Evolutionary conservation across 129 eudicot genomes (phyloP), one percentile per base, ranked within the genome.

Genomic region (Pulicaria dysenterica): DNA sequence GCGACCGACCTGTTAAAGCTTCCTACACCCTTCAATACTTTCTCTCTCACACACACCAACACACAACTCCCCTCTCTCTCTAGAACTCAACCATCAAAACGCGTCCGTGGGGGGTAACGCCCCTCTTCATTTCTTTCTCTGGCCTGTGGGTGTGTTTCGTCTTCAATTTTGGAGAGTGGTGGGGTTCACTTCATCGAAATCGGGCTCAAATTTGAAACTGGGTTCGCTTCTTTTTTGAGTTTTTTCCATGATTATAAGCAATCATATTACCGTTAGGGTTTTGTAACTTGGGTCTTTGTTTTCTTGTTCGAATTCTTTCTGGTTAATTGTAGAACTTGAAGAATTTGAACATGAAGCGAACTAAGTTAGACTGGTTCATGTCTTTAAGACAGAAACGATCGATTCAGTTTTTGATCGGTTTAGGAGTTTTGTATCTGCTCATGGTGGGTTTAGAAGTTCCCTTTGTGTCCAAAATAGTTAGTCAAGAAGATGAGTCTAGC

Each of bases 361-460:
- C 53, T 49, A 87, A 85, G 60, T 15, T 82, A 8, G 96, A 83
- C 48, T 46, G 80, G 60, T 78, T 85, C 75, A 73, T 83, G 80
- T 65, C 83, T 3, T 67, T 87, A 48, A 85, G 78, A 49, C 83
- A 89, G 51, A 80, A 81, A 46, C 73, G 95, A 82, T 90, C 92
- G 77, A 57, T 87, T 51, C 90, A 81, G 82, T 58, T 81, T 63
- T 64, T 93, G 59, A 81, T 81, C 7, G 53, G 70, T 17, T 13
- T 90, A 10, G 98, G 83, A 36, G 12, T 93, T 70, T 58, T 88
- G 24, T 93, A 87, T 74, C 59, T 93, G 9, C 34, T 93, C 4
- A 70, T 79, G 78, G 84, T 93, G 7, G 79, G 83, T 74, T 74
- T 90, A 70, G 96, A 90, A 76, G 78, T 85, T 41, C 98, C 98